Evolutionary conservation across 345 rosid species (phyloP).

Genomic region (Eucalyptus camaldulensis): DNA sequence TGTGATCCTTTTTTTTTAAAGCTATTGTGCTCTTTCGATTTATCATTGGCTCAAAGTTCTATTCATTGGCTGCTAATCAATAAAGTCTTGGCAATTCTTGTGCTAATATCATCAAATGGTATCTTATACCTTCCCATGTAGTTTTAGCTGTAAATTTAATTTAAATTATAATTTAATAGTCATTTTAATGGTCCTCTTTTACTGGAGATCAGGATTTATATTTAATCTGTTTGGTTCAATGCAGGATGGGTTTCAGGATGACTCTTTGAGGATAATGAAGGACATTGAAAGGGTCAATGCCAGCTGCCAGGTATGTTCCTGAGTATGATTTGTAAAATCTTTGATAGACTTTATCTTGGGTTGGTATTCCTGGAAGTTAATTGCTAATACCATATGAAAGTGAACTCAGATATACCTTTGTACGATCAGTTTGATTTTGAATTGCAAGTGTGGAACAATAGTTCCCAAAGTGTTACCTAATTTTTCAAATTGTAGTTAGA

Average conservation of each 20-base stretch:
- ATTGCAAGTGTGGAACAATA: not conserved
- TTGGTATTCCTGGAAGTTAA: not conserved
- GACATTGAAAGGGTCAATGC: constrained; percentile 45
- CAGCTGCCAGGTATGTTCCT: constrained; percentile 58
- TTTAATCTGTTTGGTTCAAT: not conserved
- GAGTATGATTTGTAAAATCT: not conserved
- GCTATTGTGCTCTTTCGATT: not conserved
- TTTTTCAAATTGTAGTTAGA: not conserved
- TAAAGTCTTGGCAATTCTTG: not conserved
- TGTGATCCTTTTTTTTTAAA: not conserved
- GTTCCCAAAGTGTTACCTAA: not conserved
- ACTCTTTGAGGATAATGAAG: constrained; percentile 81
- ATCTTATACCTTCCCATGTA: not conserved
- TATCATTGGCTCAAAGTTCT: not conserved
- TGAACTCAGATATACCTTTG: not conserved
- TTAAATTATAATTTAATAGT: not conserved
- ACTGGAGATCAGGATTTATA: not conserved
- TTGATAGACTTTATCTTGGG: not conserved
- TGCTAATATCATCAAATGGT: not conserved
- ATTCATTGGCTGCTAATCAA: not conserved
- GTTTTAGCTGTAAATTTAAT: not conserved
- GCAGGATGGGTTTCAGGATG: constrained; percentile 94
- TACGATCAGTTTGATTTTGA: not conserved
- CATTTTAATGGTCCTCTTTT: not conserved
- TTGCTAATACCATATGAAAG: not conserved